These are phyloP conservation scores for Flammula alnicola DNA, from an alignment of 1,284 basidiomycete species.

Conservation along the genomic window DNA sequence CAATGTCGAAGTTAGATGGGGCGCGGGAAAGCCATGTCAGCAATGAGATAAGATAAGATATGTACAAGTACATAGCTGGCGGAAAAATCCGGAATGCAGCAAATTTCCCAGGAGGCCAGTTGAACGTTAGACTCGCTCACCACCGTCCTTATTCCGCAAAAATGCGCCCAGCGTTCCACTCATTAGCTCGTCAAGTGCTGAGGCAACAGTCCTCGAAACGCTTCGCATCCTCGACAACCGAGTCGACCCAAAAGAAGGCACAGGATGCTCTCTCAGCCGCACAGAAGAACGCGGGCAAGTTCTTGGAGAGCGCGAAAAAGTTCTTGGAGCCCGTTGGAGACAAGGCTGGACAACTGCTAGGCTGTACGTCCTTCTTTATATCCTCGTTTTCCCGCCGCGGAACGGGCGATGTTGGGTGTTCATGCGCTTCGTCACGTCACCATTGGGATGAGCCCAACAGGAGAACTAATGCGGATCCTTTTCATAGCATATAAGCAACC, in stretches of 20 bases:
- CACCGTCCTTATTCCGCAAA: constrained; percentile 9
- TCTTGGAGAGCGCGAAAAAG: constrained; percentile 57
- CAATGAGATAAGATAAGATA: constrained; percentile 20
- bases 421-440: background rate
- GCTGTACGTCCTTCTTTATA: constrained; percentile 52
- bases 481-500: constrained; percentile 81
- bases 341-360: constrained; percentile 62
- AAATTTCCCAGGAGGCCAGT: constrained; percentile 17
- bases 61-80: too few species aligned
- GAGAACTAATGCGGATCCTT: constrained; percentile 5
- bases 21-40: too few species aligned
- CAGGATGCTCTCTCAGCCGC: constrained; percentile 64
- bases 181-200: constrained; percentile 31
- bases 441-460: too few species aligned
- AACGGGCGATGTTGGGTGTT: background rate
- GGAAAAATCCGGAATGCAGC: constrained; percentile 15
- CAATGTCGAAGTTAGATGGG: too few species aligned
- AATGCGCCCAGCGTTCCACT: constrained; percentile 25
- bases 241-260: constrained; percentile 65
- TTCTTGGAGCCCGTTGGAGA: constrained; percentile 64
- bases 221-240: constrained; percentile 36
- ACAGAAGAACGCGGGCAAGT: constrained; percentile 60
- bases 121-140: constrained; percentile 1
- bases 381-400: constrained; percentile 3
- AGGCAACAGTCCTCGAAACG: constrained; percentile 24